Evolutionary conservation across 768 basidiomycete genomes (phyloP), one percentile per base, ranked within the genome.

Genomic region (Suillus occidentalis): DNA sequence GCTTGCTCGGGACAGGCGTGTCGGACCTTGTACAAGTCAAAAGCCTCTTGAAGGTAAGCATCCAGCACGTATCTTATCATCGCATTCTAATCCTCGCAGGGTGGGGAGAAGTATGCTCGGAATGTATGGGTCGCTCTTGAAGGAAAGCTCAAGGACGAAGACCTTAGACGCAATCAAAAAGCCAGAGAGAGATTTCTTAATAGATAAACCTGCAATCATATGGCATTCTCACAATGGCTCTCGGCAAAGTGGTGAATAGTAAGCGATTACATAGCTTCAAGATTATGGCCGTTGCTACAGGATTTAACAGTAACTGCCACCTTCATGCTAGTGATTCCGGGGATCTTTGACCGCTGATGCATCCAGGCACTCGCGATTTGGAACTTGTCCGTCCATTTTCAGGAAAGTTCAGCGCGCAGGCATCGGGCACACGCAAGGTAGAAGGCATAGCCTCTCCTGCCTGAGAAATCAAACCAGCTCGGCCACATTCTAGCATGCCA

Each of bases 131-230:
- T 71, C 1, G 84, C 87, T 0, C 71, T 94, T 50, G 86, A 91
- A 64, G 70, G 73, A 12, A 91, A 90, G 72, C 79, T 92, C 43
- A 85, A 81, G 67, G 88, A 88, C 10, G 90, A 90, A 69, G 85
- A 89, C 65, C 56, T 83, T 20, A 78, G 88, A 40, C 79, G 87
- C 47, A 86, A 83, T 50, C 80, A 85, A 66, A 89, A 87, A 70
- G 85, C 85, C 14, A 81, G 85, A 63, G 82, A 84, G 64, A 83
- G 75, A 47, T 89, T 89, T 47, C 72, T 75, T 10, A 62, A 70
- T 16, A 67, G 74, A 62, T 59, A 42, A 42, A 18, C 39, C 28
- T 42, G 25, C 58, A 42, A 59, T 28, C 16, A 59, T 13, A 42
- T 57, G 53, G 20, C 10, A n/a, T 55, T 55, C 20, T 36, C 53